A percentile compares a stretch with the other conserved stretches of the same genome.
These are phyloP conservation scores for Aspergillus sp. DNA, from an alignment of 2,329 filamentous ascomycete species.

Conservation along the genomic window DNA sequence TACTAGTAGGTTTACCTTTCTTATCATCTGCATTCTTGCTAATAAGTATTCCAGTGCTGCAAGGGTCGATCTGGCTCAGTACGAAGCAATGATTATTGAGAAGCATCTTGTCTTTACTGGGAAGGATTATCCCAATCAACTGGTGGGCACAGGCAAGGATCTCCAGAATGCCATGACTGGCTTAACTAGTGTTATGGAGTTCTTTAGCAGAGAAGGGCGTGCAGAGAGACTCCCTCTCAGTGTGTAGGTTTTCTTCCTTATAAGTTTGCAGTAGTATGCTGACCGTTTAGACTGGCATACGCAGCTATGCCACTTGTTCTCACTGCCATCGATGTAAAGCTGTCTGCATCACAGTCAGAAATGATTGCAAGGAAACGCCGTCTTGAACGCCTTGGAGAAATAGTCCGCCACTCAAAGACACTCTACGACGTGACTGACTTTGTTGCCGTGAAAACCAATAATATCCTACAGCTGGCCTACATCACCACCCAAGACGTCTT, in stretches of 20 bases:
- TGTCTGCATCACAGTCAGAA: constrained; percentile 14
- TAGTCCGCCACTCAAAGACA: constrained; percentile 17
- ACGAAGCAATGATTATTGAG: constrained; percentile 42
- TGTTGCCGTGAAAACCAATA: constrained; percentile 19
- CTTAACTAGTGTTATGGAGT: constrained; percentile 44
- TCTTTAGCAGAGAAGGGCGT: constrained; percentile 43
- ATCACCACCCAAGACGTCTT: constrained; percentile 18
- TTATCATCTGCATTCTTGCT: background rate
- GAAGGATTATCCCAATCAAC: constrained; percentile 36
- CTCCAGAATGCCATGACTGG: constrained; percentile 43
- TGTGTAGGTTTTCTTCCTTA: constrained; percentile 32
- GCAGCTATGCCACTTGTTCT: constrained; percentile 22
- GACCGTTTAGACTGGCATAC: constrained; percentile 16
- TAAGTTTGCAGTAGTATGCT: background rate
- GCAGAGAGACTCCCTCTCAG: constrained; percentile 46
- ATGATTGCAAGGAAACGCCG: constrained; percentile 11
- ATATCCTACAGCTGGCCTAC: constrained; percentile 21
- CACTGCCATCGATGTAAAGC: constrained; percentile 23
- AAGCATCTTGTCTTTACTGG: constrained; percentile 30
- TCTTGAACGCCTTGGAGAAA: constrained; percentile 15
- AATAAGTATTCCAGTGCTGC: constrained; percentile 31
- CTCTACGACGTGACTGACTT: constrained; percentile 23
- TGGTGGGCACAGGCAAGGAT: constrained; percentile 27
- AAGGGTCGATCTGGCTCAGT: constrained; percentile 43
- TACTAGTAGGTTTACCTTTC: constrained; percentile 40